phyloP scores from a whole-genome alignment of 345 rosid species.

The Carallia brachiata region DNA sequence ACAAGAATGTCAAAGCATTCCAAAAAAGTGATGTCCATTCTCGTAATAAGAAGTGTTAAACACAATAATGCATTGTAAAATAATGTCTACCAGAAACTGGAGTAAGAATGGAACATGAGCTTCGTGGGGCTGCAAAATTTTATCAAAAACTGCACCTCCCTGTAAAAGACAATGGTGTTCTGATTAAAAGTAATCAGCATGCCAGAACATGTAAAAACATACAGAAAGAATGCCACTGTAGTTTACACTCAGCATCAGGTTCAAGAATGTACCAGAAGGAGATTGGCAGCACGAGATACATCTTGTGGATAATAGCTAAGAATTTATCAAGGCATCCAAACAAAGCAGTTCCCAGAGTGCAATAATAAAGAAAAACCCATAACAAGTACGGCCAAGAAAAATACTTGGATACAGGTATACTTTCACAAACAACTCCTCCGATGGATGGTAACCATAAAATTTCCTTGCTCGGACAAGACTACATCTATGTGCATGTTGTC shows the following conservation, averaged over 20 bases:
- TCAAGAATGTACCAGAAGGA: constrained; percentile 54
- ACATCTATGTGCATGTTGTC: constrained; percentile 84
- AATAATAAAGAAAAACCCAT: constrained; percentile 8
- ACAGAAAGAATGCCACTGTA: not conserved
- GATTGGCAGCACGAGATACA: constrained; percentile 65
- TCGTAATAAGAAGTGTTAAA: no score
- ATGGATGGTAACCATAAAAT: constrained; percentile 82
- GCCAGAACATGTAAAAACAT: not conserved
- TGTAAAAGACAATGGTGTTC: constrained; percentile 23
- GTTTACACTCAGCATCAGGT: constrained; percentile 1
- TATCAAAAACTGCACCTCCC: constrained; percentile 76
- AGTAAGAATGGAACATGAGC: constrained; percentile 90
- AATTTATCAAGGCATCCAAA: constrained; percentile 45
- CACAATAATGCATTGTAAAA: not conserved
- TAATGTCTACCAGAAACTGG: constrained; percentile 70
- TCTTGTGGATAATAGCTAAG: constrained; percentile 74
- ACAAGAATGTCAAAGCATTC: not conserved
- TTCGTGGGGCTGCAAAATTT: constrained; percentile 86
- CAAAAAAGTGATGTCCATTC: not conserved
- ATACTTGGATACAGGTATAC: constrained; percentile 77
- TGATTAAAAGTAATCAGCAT: not conserved
- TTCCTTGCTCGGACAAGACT: constrained; percentile 76
- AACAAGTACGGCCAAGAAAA: constrained; percentile 5
- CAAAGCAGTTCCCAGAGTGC: constrained; percentile 1
- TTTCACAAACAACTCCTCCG: constrained; percentile 87